A percentile compares a stretch with the other conserved stretches of the same genome.
phyloP scores from a whole-genome alignment of 2,329 filamentous ascomycete genomes.

The Ascochyta viciae-villosae region DNA sequence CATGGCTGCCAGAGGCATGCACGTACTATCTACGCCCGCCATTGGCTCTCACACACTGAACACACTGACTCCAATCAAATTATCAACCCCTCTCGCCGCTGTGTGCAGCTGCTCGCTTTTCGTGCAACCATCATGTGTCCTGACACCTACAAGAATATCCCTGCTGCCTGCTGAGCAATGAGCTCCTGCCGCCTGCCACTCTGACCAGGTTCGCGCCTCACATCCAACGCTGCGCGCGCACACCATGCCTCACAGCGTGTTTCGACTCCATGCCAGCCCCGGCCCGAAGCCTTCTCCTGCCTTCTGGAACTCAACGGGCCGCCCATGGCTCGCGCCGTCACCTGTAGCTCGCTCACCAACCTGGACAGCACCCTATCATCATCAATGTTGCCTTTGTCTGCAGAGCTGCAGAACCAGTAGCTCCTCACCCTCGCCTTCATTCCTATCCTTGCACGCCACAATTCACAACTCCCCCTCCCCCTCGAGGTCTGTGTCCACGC shows the following conservation, averaged over 20 bases:
- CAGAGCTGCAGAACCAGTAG: background rate
- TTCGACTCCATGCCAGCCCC: slow-evolving; percentile 10
- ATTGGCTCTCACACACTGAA: slow-evolving; percentile 6
- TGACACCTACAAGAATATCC: background rate
- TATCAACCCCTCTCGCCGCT: background rate
- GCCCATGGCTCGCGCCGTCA: slow-evolving; percentile 23
- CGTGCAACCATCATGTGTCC: background rate
- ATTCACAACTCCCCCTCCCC: too few species aligned
- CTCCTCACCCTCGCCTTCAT: background rate
- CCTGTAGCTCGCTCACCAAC: slow-evolving; percentile 23
- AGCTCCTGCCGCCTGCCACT: background rate
- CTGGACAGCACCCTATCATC: slow-evolving; percentile 9
- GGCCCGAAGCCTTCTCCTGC: slow-evolving; percentile 10
- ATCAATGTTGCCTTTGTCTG: slow-evolving; percentile 12
- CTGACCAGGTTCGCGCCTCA: slow-evolving; percentile 15
- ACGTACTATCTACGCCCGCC: background rate
- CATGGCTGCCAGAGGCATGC: slow-evolving; percentile 3
- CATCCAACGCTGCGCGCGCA: slow-evolving; percentile 2
- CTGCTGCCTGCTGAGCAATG: background rate
- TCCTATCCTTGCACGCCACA: too few species aligned
- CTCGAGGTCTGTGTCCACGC: background rate
- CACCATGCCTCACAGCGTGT: slow-evolving; percentile 10
- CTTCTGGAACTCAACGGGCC: slow-evolving; percentile 21
- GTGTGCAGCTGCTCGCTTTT: background rate
- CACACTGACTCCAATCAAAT: background rate